Evolutionary conservation across 306 rosid species (phyloP).

Genomic region (Prunus campanulata): DNA sequence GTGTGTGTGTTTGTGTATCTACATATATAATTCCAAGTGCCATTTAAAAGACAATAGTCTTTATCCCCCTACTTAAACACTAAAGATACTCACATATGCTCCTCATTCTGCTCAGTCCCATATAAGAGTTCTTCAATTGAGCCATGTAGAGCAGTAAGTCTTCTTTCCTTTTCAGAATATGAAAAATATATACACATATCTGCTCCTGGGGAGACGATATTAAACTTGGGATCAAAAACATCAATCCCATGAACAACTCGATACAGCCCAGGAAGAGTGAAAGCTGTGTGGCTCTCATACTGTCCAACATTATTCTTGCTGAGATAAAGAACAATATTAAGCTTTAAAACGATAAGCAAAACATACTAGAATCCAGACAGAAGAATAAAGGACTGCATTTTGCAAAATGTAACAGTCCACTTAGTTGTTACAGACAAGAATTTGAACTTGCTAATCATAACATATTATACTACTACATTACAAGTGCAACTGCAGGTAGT

Average conservation of each 20-base stretch:
- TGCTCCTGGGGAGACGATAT: slow-evolving; percentile 96
- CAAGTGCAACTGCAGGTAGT: background rate
- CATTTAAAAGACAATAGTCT: background rate
- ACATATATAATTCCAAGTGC: background rate
- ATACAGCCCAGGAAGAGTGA: slow-evolving; percentile 93
- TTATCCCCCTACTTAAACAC: background rate
- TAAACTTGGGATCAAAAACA: slow-evolving; percentile 98
- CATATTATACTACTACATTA: background rate
- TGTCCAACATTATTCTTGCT: slow-evolving; percentile 93
- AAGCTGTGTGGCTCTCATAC: slow-evolving; percentile 89
- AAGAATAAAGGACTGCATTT: background rate
- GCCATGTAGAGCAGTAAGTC: slow-evolving; percentile 80
- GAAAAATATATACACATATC: slow-evolving; percentile 86
- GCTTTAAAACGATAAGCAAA: background rate
- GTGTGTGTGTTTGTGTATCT: too few species aligned
- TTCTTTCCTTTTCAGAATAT: slow-evolving; percentile 62
- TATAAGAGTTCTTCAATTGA: slow-evolving; percentile 70
- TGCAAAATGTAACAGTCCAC: background rate
- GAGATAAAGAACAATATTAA: slow-evolving; percentile 30
- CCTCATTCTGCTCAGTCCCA: slow-evolving; percentile 63
- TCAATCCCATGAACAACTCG: slow-evolving; percentile 96
- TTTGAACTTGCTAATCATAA: background rate
- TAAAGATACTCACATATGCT: slow-evolving; percentile 58
- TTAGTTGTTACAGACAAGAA: background rate
- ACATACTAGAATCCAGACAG: background rate